Evolutionary conservation across 2,329 filamentous ascomycete species (phyloP).

Genomic region (Colletotrichum sublineola): DNA sequence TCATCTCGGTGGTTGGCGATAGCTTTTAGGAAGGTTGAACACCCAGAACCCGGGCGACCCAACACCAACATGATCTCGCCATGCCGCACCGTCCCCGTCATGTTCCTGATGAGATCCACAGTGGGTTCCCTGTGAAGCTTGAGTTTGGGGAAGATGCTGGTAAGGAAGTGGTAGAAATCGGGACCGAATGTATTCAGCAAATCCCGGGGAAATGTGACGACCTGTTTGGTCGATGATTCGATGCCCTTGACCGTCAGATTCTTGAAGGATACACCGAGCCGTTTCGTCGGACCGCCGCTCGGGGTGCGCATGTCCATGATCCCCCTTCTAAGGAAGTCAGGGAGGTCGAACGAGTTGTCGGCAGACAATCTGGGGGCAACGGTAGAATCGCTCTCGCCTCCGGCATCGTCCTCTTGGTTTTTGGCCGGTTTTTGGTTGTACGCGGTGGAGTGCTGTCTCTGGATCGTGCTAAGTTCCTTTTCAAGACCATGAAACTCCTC

Average conservation of each 20-base stretch:
- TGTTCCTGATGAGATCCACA: constrained; percentile 49
- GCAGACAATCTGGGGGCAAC: constrained; percentile 22
- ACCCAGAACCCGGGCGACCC: constrained; percentile 80
- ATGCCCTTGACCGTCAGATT: constrained; percentile 81
- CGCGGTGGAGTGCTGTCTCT: constrained; percentile 34
- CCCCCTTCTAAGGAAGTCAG: constrained; percentile 78
- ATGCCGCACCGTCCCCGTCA: constrained; percentile 52
- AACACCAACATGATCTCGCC: constrained; percentile 62
- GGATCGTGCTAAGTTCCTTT: constrained; percentile 44
- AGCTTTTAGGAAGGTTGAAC: constrained; percentile 82
- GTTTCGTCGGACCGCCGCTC: constrained; percentile 76
- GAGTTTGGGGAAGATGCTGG: constrained; percentile 53
- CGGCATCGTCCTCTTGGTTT: constrained; percentile 15
- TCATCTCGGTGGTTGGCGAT: constrained; percentile 77
- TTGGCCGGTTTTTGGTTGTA: constrained; percentile 1
- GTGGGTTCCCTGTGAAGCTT: constrained; percentile 45
- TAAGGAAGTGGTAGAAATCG: constrained; percentile 77
- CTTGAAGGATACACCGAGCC: constrained; percentile 82
- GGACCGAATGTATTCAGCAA: constrained; percentile 84
- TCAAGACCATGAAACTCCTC: constrained; percentile 45
- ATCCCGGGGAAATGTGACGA: constrained; percentile 80
- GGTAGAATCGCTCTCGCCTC: constrained; percentile 39
- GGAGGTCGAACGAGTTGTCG: constrained; percentile 68
- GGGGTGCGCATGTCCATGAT: constrained; percentile 81
- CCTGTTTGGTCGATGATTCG: constrained; percentile 75